Conservation (phyloP, 805 yeast species). For the Yamadazyma sp. region DNA sequence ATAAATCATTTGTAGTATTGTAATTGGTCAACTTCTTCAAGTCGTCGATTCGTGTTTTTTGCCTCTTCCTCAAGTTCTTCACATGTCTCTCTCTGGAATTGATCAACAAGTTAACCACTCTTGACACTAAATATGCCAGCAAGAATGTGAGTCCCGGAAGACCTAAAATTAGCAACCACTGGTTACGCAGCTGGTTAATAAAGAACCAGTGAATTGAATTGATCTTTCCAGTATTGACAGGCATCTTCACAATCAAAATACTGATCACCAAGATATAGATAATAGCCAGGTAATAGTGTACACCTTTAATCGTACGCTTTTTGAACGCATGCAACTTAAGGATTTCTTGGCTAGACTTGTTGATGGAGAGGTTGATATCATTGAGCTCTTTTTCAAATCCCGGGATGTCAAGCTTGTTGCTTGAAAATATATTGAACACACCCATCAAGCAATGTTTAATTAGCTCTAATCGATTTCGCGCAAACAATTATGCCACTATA, state of each 20-base stretch:
- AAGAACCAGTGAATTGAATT: constrained; percentile 25
- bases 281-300: constrained; percentile 19
- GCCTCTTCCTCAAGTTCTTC: constrained; percentile 40
- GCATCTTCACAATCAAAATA: constrained; percentile 17
- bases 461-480: too few relatives aligned
- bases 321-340: constrained; percentile 20
- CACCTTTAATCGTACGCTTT: constrained; percentile 11
- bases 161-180: constrained; percentile 19
- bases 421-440: constrained; percentile 28
- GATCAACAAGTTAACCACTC: constrained; percentile 22
- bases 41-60: constrained; percentile 58
- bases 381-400: constrained; percentile 35
- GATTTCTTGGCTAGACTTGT: constrained; percentile 25
- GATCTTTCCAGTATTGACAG: constrained; percentile 15
- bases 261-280: constrained; percentile 25
- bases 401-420: constrained; percentile 28
- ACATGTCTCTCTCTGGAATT: constrained; percentile 20
- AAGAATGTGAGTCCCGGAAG: constrained; percentile 25
- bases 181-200: constrained; percentile 22
- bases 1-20: constrained; percentile 69
- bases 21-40: constrained; percentile 73
- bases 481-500: too few relatives aligned
- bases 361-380: constrained; percentile 27
- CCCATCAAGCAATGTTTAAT: constrained; percentile 25
- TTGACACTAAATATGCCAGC: constrained; percentile 19